Conservation (phyloP, 768 basidiomycete species). For the Tricholoma terreum region DNA sequence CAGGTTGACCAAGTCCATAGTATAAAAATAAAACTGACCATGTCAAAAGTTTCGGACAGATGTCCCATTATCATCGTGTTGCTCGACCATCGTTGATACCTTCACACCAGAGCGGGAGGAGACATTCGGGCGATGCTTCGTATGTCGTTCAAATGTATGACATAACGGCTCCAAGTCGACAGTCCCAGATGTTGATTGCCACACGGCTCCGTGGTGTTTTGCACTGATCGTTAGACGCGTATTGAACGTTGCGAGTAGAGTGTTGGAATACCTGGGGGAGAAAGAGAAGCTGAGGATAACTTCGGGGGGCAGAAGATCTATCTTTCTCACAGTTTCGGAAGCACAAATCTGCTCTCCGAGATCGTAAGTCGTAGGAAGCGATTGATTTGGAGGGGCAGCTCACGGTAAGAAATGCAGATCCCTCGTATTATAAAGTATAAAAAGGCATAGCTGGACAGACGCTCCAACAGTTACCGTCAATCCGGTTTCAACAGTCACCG, state of each 20-base stretch:
- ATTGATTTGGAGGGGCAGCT: background rate
- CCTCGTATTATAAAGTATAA: constrained; percentile 13
- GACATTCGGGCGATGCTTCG: too few species aligned
- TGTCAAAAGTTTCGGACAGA: too few species aligned
- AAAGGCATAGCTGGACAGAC: constrained; percentile 16
- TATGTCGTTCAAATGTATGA: too few species aligned
- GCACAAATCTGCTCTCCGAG: constrained; percentile 1
- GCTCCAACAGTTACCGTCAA: constrained; percentile 18
- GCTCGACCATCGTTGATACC: too few species aligned
- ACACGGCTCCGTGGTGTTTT: background rate
- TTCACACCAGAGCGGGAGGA: too few species aligned
- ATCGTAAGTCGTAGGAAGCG: background rate
- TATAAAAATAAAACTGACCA: too few species aligned
- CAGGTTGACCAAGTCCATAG: too few species aligned
- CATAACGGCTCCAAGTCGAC: background rate
- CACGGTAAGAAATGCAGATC: constrained; percentile 19
- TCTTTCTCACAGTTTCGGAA: constrained; percentile 8
- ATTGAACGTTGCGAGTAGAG: constrained; percentile 8
- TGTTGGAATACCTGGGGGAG: constrained; percentile 9
- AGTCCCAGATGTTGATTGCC: background rate
- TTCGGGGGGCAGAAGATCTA: background rate
- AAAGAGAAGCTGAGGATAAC: background rate
- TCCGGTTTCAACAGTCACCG: constrained; percentile 21
- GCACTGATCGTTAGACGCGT: background rate
- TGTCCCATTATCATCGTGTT: too few species aligned